Base-by-base conservation (phyloP, 2,329 filamentous ascomycete genomes). In the Zalaria obscura region DNA sequence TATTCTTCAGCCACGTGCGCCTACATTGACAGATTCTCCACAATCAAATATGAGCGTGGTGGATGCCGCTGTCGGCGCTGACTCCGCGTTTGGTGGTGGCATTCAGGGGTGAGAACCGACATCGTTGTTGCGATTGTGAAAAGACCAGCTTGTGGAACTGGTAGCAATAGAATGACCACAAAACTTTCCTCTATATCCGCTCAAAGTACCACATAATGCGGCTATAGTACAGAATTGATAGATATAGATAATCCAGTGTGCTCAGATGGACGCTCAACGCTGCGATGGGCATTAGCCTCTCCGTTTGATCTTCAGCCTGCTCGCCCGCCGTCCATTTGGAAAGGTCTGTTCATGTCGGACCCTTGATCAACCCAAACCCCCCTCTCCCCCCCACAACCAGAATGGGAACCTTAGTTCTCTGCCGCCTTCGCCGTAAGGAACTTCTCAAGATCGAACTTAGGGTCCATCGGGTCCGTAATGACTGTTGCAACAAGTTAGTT, bases 401-500 rank as follows among this genome's bases (percentile, higher is more conserved):
- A 18, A 18, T 18, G 18, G 18, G 18, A 18, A 18, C 18, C 18
- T 18, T 36, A 7, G 7, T 36, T 36, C 39, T 45, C 39, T 27
- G 43, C 42, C 39, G 40, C 37, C 40, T 45, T 48, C 29, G 41
- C 29, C 32, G 36, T 74, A 63, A 94, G 67, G 64, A 77, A 85
- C 54, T 83, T 79, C 72, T 96, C 89, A 54, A 96, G 73, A 62
- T 98, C 88, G 69, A 96, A 96, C 59, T 87, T 85, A 59, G 87
- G 78, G 69, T 91, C 78, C 59, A 80, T 76, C 46, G 81, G 81
- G 67, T 96, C 80, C 59, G 76, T 71, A 62, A 80, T 74, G 51
- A 80, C 79, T 84, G 56, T 36, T 36, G 7, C 34, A 36, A 25
- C 34, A 18, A 7, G n/a, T 8, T 36, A 8, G 11, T 11, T 11